Evolutionary conservation across 345 rosid species (phyloP).

Genomic region (Gossypium anomalum): DNA sequence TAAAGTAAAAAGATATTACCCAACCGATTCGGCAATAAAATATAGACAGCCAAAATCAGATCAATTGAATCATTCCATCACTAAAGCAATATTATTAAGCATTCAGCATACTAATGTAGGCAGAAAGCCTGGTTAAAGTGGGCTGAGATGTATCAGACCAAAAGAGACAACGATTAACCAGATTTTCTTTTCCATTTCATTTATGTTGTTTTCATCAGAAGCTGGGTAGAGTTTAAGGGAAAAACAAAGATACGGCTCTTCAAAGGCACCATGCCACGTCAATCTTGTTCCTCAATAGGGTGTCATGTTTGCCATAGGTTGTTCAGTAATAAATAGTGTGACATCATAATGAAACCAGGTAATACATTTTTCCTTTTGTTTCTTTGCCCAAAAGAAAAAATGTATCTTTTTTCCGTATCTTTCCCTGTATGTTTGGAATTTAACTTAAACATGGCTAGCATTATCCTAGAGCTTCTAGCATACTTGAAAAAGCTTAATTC

Average conservation of each 20-base stretch:
- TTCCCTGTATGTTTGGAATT: neutral
- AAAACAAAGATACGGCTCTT: neutral
- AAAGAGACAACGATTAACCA: neutral
- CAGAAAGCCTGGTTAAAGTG: slow-evolving; percentile 7
- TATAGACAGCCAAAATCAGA: slow-evolving; percentile 9
- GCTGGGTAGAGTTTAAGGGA: neutral
- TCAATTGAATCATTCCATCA: slow-evolving; percentile 8
- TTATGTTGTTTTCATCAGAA: neutral
- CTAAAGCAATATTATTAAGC: slow-evolving; percentile 4
- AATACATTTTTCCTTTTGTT: neutral
- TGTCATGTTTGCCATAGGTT: neutral
- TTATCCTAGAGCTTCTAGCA: neutral
- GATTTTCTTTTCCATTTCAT: neutral
- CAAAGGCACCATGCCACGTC: neutral
- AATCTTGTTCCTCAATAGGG: neutral
- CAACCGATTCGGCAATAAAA: slow-evolving; percentile 13
- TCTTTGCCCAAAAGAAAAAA: neutral
- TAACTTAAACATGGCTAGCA: slow-evolving; percentile 8
- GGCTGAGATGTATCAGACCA: neutral
- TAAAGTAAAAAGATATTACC: neutral
- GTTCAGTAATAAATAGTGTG: neutral
- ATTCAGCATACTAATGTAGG: neutral
- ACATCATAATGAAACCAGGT: neutral
- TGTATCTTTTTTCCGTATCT: neutral
- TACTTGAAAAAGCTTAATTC: neutral